Evolutionary conservation across 495 filamentous ascomycete species (phyloP).

Genomic region (Trichocladium antarcticum): DNA sequence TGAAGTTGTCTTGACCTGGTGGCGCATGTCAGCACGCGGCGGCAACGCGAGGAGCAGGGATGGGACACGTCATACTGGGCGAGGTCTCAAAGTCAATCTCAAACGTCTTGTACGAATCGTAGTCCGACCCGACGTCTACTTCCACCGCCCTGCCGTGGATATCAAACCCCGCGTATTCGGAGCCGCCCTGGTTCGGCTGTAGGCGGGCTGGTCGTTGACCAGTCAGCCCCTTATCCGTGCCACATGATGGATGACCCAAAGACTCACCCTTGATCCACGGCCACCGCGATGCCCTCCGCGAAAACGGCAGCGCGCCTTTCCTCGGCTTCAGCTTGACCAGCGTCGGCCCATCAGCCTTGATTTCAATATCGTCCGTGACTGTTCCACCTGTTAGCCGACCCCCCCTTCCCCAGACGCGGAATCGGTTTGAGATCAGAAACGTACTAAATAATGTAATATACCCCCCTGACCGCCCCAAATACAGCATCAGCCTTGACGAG

Average conservation of each 20-base stretch:
- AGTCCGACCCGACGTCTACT: slow-evolving; percentile 19
- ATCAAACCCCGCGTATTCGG: slow-evolving; percentile 22
- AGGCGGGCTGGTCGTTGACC: slow-evolving; percentile 13
- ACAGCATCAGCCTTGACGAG: slow-evolving; percentile 21
- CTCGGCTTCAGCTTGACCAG: slow-evolving; percentile 23
- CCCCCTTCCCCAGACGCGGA: no score
- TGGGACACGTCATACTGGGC: slow-evolving; percentile 16
- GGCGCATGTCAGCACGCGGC: not conserved
- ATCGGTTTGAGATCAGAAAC: no score
- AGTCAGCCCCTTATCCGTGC: not conserved
- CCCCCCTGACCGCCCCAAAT: slow-evolving; percentile 23
- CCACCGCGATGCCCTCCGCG: slow-evolving; percentile 20
- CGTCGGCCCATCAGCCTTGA: slow-evolving; percentile 22
- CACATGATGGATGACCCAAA: not conserved
- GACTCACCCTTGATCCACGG: slow-evolving; percentile 22
- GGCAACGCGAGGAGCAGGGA: not conserved
- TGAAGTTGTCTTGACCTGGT: slow-evolving; percentile 24
- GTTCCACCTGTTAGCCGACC: not conserved
- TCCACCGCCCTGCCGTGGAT: slow-evolving; percentile 21
- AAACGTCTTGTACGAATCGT: slow-evolving; percentile 28
- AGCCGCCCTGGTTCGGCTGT: slow-evolving; percentile 12
- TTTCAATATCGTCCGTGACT: slow-evolving; percentile 27
- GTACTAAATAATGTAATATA: slow-evolving; percentile 25
- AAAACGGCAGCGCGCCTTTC: slow-evolving; percentile 16
- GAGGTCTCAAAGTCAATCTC: slow-evolving; percentile 32